These are phyloP conservation scores for Cystofilobasidium macerans DNA, from an alignment of 768 basidiomycete species.

Conservation along the genomic window DNA sequence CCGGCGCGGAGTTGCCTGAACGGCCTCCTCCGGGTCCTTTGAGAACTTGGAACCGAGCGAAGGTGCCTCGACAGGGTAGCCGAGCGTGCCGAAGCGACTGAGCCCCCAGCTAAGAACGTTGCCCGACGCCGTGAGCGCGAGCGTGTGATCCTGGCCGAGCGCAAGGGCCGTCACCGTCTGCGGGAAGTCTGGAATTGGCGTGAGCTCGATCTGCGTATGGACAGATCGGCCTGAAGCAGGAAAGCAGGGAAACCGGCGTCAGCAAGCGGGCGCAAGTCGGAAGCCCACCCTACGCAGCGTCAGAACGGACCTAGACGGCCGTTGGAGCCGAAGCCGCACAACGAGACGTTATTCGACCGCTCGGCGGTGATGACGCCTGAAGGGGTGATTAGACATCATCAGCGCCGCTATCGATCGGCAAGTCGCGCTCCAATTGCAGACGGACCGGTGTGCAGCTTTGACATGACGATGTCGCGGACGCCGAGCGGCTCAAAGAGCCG, in stretches of 20 bases:
- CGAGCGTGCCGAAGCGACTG: conserved; percentile 78
- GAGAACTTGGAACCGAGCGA: conserved; percentile 29
- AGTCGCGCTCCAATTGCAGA: conserved; percentile 4
- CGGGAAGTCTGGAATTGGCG: conserved; percentile 50
- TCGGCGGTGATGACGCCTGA: conserved; percentile 64
- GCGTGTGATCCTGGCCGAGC: conserved; percentile 86
- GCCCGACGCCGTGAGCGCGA: conserved; percentile 66
- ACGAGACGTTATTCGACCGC: conserved; percentile 55
- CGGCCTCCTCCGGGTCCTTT: conserved; percentile 52
- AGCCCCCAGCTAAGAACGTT: conserved; percentile 80
- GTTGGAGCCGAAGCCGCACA: conserved; percentile 82
- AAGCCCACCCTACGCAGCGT: too few relatives aligned
- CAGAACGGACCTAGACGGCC: conserved; percentile 53
- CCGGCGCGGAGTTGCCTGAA: conserved; percentile 65
- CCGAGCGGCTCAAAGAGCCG: conserved; percentile 48
- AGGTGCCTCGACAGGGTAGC: conserved; percentile 60
- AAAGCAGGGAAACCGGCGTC: background rate
- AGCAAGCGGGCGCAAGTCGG: background rate
- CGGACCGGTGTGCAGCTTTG: conserved; percentile 74
- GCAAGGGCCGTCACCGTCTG: conserved; percentile 56
- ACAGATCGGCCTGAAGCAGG: conserved; percentile 52
- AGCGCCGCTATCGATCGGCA: too few relatives aligned
- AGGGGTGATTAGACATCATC: too few relatives aligned
- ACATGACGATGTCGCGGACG: conserved; percentile 64
- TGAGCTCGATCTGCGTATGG: conserved; percentile 66